Conservation (phyloP, 2,329 filamentous ascomycete species). For the Verticillium tricorpus region DNA sequence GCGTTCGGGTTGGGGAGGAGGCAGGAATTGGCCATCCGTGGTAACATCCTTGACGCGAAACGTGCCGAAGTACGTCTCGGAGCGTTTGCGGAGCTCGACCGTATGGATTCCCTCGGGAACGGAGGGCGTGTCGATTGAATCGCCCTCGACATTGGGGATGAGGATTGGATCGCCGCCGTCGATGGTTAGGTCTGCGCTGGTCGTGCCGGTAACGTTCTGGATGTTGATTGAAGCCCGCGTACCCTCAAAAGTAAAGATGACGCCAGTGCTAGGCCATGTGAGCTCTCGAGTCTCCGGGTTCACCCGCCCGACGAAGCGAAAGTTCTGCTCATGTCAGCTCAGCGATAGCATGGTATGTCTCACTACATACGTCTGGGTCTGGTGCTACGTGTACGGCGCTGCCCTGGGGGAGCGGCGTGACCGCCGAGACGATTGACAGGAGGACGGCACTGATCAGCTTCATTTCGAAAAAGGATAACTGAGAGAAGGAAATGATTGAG, state of each 20-base stretch:
- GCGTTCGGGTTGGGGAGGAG: constrained; percentile 18
- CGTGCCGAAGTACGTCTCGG: constrained; percentile 27
- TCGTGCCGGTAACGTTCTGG: constrained; percentile 22
- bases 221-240: constrained; percentile 31
- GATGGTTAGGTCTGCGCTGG: constrained; percentile 27
- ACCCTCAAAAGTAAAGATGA: constrained; percentile 35
- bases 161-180: constrained; percentile 23
- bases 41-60: constrained; percentile 10
- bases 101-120: constrained; percentile 27
- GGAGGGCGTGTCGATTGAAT: constrained; percentile 22
- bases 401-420: neutral
- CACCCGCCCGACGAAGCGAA: constrained; percentile 31
- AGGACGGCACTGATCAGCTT: neutral
- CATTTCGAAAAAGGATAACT: neutral
- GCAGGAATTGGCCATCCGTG: constrained; percentile 21
- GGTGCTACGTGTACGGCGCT: neutral
- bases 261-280: constrained; percentile 38
- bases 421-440: neutral
- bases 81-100: constrained; percentile 32
- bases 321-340: neutral
- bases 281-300: constrained; percentile 36
- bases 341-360: neutral
- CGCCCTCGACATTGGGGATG: constrained; percentile 23
- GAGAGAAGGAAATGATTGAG: neutral
- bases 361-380: neutral